A percentile compares a stretch with the other conserved stretches of the same genome.
phyloP scores from a whole-genome alignment of 176 grass and related monocot genomes.

The Dactylis glomerata region DNA sequence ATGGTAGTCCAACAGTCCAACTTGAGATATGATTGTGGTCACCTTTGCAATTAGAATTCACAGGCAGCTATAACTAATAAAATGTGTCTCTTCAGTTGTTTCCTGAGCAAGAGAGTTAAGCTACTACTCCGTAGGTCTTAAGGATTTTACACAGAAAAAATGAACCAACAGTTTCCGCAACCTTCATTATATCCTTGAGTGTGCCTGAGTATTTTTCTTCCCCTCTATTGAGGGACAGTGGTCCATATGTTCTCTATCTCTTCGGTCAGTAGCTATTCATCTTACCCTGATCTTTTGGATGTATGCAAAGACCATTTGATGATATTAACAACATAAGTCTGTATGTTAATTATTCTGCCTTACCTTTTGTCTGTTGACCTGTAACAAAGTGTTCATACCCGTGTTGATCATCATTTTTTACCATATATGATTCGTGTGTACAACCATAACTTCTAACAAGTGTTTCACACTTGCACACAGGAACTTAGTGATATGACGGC shows the following conservation, averaged over 20 bases:
- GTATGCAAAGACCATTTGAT: slow-evolving; percentile 21
- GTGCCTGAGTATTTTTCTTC: background rate
- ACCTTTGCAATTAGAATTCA: slow-evolving; percentile 1
- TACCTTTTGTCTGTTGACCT: background rate
- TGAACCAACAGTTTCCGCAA: background rate
- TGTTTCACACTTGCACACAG: slow-evolving; percentile 35
- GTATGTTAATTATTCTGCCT: slow-evolving; percentile 22
- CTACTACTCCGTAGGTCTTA: background rate
- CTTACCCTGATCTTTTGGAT: slow-evolving; percentile 29
- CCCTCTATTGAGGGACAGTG: slow-evolving; percentile 24
- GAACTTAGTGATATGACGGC: slow-evolving; percentile 98
- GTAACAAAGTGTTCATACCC: background rate
- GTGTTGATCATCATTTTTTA: background rate
- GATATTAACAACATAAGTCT: slow-evolving; percentile 28
- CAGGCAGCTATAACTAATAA: background rate
- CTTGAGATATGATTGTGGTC: background rate
- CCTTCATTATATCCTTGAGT: background rate
- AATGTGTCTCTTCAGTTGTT: background rate
- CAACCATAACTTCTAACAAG: background rate
- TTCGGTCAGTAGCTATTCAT: slow-evolving; percentile 12
- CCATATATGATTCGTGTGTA: background rate
- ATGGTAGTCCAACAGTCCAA: background rate
- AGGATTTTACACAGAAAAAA: background rate
- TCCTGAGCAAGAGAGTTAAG: background rate
- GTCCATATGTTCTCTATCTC: slow-evolving; percentile 32